Evolutionary conservation across 441 rosid genomes (phyloP), one percentile per base, ranked within the genome.

Genomic region (Dalechampia spathulata): DNA sequence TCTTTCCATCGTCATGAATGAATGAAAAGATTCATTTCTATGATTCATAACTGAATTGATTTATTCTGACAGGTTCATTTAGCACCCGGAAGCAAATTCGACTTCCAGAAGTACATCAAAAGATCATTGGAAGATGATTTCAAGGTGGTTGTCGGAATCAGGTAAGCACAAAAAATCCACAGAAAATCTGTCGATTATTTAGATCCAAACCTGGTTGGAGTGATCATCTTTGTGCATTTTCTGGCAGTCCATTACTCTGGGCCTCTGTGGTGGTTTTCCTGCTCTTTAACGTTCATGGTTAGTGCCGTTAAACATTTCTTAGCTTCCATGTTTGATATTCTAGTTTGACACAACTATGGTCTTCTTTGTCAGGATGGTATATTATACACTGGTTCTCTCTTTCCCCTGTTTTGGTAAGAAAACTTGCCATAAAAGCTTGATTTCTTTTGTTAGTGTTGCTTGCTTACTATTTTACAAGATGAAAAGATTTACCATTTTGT

Each of bases 171-270:
- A n/a, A n/a, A n/a, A n/a, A n/a, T n/a, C n/a, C n/a, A n/a, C n/a
- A n/a, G n/a, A n/a, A n/a, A n/a, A n/a, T n/a, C n/a, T n/a, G n/a
- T n/a, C n/a, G n/a, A n/a, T n/a, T n/a, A n/a, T n/a, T n/a, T n/a
- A n/a, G n/a, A n/a, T n/a, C n/a, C n/a, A n/a, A n/a, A n/a, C n/a
- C n/a, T n/a, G n/a, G n/a, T n/a, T n/a, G n/a, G n/a, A n/a, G n/a
- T n/a, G n/a, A n/a, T n/a, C n/a, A n/a, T n/a, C n/a, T n/a, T n/a
- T 55, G 23, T 23, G 14, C 59, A 27, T 66, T 49, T n/a, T 19
- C 46, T 71, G 55, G 65, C 91, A 90, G 97, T 74, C 96, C 97
- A 30, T 57, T 81, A 51, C 58, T 90, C 48, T 85, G 96, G 97
- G 81, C 78, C 21, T 90, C 91, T 30, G 83, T 87, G 56, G 92